Evolutionary conservation across 495 filamentous ascomycete species (phyloP).

Genomic region (Penicillium ochrochloron): DNA sequence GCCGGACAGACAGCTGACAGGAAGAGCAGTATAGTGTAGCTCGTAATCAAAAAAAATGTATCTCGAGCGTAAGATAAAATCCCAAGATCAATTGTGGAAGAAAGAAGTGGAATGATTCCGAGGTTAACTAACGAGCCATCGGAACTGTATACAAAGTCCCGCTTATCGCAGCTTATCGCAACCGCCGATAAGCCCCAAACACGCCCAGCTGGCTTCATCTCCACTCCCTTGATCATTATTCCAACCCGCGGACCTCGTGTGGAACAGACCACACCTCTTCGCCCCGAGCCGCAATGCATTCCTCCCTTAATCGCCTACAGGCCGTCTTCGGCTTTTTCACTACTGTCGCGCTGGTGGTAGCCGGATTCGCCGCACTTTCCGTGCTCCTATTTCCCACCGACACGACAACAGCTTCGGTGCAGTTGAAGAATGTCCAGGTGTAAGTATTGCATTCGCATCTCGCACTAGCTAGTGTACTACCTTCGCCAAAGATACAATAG

Average conservation of each 20-base stretch:
- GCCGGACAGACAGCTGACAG: not conserved
- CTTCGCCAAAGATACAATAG: not conserved
- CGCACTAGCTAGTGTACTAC: not conserved
- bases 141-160: not conserved
- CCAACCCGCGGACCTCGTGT: not conserved
- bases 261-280: not conserved
- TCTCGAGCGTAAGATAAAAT: not conserved
- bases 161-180: not conserved
- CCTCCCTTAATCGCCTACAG: constrained; percentile 78
- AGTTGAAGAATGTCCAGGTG: constrained; percentile 83
- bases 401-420: constrained; percentile 64
- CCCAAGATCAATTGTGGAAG: not conserved
- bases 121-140: not conserved
- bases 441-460: constrained; percentile 51
- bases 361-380: constrained; percentile 75
- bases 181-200: constrained; percentile 30
- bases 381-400: constrained; percentile 71
- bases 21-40: too few relatives aligned
- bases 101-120: not conserved
- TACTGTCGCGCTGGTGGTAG: constrained; percentile 83
- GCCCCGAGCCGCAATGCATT: constrained; percentile 71
- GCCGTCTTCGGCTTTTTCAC: constrained; percentile 98
- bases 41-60: not conserved
- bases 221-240: constrained; percentile 3
- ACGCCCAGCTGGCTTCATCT: constrained; percentile 47